phyloP scores from a whole-genome alignment of 306 rosid species.

The Acacia confusa region DNA sequence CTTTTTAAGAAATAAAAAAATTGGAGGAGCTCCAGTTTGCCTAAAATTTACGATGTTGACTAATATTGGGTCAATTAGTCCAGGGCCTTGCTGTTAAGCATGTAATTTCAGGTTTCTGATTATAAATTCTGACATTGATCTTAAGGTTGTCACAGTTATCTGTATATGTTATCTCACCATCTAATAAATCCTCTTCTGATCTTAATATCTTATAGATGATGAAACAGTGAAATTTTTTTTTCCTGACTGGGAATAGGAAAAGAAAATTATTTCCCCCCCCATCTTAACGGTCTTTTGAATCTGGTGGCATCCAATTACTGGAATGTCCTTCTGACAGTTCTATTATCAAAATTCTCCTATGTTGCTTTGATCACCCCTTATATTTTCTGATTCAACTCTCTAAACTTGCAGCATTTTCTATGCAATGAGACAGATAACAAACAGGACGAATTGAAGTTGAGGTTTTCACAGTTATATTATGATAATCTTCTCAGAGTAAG shows the following conservation, averaged over 20 bases:
- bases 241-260: background rate
- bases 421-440: constrained; percentile 61
- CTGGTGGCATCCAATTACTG: constrained; percentile 5
- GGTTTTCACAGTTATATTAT: constrained; percentile 81
- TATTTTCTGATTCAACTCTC: constrained; percentile 31
- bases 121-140: background rate
- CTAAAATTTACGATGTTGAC: background rate
- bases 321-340: constrained; percentile 13
- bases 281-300: constrained; percentile 12
- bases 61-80: background rate
- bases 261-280: background rate
- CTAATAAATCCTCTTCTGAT: background rate
- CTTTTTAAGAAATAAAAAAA: background rate
- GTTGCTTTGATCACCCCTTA: constrained; percentile 4
- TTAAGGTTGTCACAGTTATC: background rate
- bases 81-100: background rate
- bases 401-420: constrained; percentile 64
- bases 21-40: background rate
- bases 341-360: constrained; percentile 5
- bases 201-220: background rate
- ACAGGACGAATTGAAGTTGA: constrained; percentile 59
- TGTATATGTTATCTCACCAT: background rate
- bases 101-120: background rate
- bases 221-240: background rate
- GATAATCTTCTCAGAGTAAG: constrained; percentile 83